Base-by-base conservation (phyloP, 2,329 filamentous ascomycete genomes). In the Gnomoniopsis sp. region DNA sequence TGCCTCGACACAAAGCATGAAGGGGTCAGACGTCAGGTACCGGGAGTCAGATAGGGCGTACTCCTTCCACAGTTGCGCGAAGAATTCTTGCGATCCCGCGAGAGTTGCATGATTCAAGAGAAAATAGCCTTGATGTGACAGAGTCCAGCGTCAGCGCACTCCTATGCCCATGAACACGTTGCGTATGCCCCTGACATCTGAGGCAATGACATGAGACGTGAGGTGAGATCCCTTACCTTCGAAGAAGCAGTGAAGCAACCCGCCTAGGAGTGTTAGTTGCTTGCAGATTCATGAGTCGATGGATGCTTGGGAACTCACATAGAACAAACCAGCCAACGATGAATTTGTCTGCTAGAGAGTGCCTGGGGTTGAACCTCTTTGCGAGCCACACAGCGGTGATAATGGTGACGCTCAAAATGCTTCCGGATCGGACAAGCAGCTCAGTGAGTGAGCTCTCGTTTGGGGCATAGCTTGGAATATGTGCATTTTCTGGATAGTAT, bases 41-140 rank as follows among this genome's bases (percentile, higher is more conserved):
- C 92, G 83, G 56, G 91, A 96, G 75, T 96, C 92, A 2, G 90
- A 93, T 36, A 93, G 80, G 3, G 90, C 82, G 71, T 96, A 96
- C 73, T 96, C 92, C 70, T 96, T 96, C 92, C 92, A 96, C 48
- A 96, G 78, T 76, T 96, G 91, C 2, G 88, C 90, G 58, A 93
- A 88, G 8, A 95, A 75, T 56, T 87, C 86, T 70, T 91, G 88
- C 60, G 84, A 84, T 12, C 82, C 77, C 0, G 86, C 84, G 70
- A 96, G 80, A 23, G 75, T 77, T 22, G 77, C 74, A 70, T 90
- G 88, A 70, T 93, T 85, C 63, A 83, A 72, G 62, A 92, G 80
- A 70, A 91, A 96, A 72, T 96, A 96, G 41, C 88, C 85, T 87
- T 47, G 8, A 19, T 2, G 41, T n/a, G 41, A 44, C 12, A n/a